Conservation (phyloP, 371 early-diverging fungal species). For the Capillidium rhysosporum region DNA sequence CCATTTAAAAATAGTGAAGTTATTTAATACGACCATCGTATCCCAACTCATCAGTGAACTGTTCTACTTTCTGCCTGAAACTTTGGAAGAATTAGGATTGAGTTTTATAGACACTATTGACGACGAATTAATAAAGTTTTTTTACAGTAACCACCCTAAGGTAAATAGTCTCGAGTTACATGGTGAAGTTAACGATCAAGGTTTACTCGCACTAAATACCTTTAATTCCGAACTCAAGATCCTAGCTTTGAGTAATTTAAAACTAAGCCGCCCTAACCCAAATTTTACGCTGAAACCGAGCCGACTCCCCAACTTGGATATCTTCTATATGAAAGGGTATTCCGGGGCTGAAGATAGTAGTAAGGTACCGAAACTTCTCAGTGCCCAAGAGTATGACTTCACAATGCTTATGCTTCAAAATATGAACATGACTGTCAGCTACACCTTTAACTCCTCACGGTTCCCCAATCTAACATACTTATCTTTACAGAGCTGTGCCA, state of each 20-base stretch:
- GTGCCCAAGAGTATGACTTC: background rate
- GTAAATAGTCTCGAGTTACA: background rate
- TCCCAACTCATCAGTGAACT: background rate
- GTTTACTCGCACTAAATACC: background rate
- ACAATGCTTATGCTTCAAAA: background rate
- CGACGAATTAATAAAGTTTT: background rate
- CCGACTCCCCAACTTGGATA: background rate
- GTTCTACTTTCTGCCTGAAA: background rate
- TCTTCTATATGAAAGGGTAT: background rate
- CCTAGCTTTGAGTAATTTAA: conserved; percentile 23
- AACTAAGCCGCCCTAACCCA: conserved; percentile 1
- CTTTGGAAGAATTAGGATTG: background rate
- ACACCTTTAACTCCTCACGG: background rate
- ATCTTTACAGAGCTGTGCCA: background rate
- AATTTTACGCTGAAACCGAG: background rate
- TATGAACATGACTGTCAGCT: background rate
- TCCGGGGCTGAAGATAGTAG: background rate
- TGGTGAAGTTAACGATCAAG: background rate
- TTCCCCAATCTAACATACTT: background rate
- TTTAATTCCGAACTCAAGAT: background rate
- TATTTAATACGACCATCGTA: background rate
- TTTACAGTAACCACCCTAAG: background rate
- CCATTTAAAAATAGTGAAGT: background rate
- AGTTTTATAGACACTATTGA: background rate
- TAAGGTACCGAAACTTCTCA: background rate